A percentile compares a stretch with the other conserved stretches of the same genome.
Conservation (phyloP, 116 monocot species). For the Iris pallida region DNA sequence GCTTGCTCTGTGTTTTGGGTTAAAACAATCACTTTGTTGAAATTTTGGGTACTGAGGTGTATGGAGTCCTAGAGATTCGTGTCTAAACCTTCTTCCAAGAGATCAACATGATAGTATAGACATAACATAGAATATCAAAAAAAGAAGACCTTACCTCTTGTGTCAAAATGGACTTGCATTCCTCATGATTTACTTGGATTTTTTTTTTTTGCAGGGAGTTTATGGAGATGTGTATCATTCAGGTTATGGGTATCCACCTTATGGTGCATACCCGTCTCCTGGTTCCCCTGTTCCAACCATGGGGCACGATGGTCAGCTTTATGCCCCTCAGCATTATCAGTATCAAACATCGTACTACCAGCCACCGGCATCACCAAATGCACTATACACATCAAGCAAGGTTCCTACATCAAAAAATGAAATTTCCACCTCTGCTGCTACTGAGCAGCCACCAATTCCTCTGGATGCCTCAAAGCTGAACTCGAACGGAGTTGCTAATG, state of each 20-base stretch:
- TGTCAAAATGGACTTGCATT: no score
- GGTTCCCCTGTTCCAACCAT: constrained; percentile 54
- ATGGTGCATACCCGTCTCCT: constrained; percentile 62
- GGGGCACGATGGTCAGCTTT: constrained; percentile 66
- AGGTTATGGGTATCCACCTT: constrained; percentile 75
- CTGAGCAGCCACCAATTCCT: constrained; percentile 35
- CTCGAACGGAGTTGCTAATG: constrained; percentile 39
- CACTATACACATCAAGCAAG: constrained; percentile 10
- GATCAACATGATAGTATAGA: no score
- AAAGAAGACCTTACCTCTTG: no score
- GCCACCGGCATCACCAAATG: constrained; percentile 12
- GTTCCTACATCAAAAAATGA: constrained; percentile 21
- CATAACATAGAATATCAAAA: no score
- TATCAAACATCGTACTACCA: constrained; percentile 28
- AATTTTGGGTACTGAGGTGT: no score
- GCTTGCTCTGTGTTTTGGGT: no score
- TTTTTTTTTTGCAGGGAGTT: constrained; percentile 20
- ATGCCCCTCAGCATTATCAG: constrained; percentile 66
- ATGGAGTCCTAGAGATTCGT: no score
- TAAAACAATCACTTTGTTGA: no score
- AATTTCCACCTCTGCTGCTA: constrained; percentile 29
- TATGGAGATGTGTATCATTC: constrained; percentile 36
- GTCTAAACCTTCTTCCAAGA: no score
- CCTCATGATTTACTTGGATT: not conserved
- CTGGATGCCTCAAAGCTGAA: constrained; percentile 34